Percentiles rank a stretch among this genome's conserved stretches.
Evolutionary conservation across 1,284 basidiomycete species (phyloP).

Genomic region (Microbotryomycetes sp.): DNA sequence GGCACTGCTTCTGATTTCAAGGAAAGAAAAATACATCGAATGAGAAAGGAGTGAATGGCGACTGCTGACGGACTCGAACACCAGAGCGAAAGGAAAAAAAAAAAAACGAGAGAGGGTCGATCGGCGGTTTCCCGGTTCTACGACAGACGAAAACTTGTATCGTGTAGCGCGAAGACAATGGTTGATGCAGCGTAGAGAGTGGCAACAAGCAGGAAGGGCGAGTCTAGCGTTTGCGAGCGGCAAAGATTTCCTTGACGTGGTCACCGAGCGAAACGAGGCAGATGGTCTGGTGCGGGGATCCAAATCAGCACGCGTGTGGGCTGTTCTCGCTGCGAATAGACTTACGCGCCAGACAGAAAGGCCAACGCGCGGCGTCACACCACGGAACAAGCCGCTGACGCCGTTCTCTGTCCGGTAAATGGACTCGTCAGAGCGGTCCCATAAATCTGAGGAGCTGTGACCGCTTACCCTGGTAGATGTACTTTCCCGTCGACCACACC

Average conservation of each 20-base stretch:
- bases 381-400: conserved; percentile 90
- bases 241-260: conserved; percentile 15
- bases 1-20: too few species aligned
- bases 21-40: too few species aligned
- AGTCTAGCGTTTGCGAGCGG: background rate
- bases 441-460: too few species aligned
- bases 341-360: conserved; percentile 68
- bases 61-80: too few species aligned
- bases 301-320: background rate
- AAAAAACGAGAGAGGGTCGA: too few species aligned
- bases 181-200: too few species aligned
- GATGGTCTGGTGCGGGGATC: conserved; percentile 56
- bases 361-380: conserved; percentile 90
- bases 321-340: background rate
- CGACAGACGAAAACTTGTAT: too few species aligned
- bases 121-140: too few species aligned
- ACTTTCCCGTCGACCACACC: conserved; percentile 73
- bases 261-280: conserved; percentile 31
- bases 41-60: too few species aligned
- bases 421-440: background rate
- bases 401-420: conserved; percentile 56
- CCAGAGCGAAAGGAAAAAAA: too few species aligned
- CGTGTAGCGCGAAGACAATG: too few species aligned
- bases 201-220: too few species aligned
- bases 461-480: conserved; percentile 71